These are phyloP conservation scores for Vaccinium macrocarpon DNA, from an alignment of 148 eudicot genomes.

Conservation along the genomic window DNA sequence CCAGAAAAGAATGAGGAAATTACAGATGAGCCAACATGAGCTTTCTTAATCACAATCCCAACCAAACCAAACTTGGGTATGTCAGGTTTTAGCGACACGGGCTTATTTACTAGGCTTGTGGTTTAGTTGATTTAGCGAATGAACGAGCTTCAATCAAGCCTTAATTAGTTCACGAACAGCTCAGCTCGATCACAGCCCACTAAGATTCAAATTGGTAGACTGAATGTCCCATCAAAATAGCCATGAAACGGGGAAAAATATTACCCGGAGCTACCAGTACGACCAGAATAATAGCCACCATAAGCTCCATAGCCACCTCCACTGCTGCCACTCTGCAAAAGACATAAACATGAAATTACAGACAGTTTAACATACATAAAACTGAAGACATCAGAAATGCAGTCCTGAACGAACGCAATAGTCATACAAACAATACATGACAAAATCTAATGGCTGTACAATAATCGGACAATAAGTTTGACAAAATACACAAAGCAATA, in stretches of 20 bases:
- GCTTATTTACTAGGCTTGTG: background rate
- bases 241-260: constrained; percentile 9
- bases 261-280: constrained; percentile 79
- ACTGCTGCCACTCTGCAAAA: constrained; percentile 50
- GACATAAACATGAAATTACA: background rate
- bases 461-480: background rate
- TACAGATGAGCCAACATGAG: background rate
- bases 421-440: background rate
- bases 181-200: background rate
- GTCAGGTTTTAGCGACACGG: background rate
- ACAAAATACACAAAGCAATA: background rate
- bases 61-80: background rate
- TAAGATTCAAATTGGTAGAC: background rate
- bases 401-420: background rate
- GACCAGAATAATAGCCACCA: constrained; percentile 82
- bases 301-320: constrained; percentile 73
- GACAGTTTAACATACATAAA: background rate
- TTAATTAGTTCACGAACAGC: background rate
- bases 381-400: background rate
- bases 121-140: background rate
- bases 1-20: background rate
- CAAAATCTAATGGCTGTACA: background rate
- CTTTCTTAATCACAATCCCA: background rate
- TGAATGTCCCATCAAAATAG: background rate
- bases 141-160: background rate